A percentile compares a stretch with the other conserved stretches of the same genome.
Conservation (phyloP, 306 rosid species). For the Inga oerstediana region DNA sequence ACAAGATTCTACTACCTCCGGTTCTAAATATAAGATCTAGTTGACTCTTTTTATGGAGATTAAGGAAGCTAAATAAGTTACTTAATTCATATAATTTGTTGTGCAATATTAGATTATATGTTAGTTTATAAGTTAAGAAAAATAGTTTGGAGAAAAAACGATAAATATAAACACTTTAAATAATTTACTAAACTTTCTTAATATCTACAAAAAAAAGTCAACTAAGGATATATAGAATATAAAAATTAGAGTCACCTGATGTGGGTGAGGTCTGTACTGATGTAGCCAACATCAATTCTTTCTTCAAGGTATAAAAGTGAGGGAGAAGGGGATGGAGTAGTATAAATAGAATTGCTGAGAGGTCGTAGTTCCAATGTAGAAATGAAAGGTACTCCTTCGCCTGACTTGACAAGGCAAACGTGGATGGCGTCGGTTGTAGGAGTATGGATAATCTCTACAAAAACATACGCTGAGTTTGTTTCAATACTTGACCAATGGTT, state of each 20-base stretch:
- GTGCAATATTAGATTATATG: too few relatives aligned
- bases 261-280: accelerated
- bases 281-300: constrained; percentile 35
- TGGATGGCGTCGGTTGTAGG: constrained; percentile 31
- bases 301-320: accelerated
- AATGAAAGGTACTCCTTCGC: background rate
- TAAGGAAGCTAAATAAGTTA: too few relatives aligned
- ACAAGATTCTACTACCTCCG: too few relatives aligned
- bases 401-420: constrained; percentile 44
- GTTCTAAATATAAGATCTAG: too few relatives aligned
- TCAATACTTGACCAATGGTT: constrained; percentile 35
- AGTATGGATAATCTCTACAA: constrained; percentile 28
- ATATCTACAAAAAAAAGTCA: too few relatives aligned
- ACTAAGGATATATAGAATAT: too few relatives aligned
- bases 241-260: background rate
- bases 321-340: background rate
- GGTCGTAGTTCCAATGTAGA: constrained; percentile 46
- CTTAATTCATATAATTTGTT: too few relatives aligned
- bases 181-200: too few relatives aligned
- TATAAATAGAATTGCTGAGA: constrained; percentile 19
- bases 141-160: too few relatives aligned
- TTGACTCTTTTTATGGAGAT: too few relatives aligned
- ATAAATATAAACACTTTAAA: too few relatives aligned
- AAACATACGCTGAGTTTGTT: accelerated
- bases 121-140: too few relatives aligned